These are phyloP conservation scores for Metschnikowia proteae DNA, from an alignment of 805 yeast species.

Conservation along the genomic window DNA sequence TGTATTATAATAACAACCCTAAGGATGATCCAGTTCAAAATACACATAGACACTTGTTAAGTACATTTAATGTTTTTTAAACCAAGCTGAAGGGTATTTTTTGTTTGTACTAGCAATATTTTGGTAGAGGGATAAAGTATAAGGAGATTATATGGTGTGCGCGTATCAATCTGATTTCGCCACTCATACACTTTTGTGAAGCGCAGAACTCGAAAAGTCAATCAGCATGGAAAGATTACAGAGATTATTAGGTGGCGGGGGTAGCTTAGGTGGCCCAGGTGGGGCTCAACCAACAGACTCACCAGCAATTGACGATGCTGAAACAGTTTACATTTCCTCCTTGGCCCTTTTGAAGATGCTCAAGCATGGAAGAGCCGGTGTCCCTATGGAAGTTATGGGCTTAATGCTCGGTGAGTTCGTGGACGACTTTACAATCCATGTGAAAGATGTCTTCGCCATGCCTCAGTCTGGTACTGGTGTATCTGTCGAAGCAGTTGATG, in stretches of 20 bases:
- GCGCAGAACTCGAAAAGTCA: neutral
- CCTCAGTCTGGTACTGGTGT: slow-evolving; percentile 99
- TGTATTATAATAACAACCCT: no score
- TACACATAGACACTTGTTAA: no score
- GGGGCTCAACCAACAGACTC: slow-evolving; percentile 54
- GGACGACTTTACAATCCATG: slow-evolving; percentile 95
- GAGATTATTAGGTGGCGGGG: slow-evolving; percentile 42
- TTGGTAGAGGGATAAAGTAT: neutral
- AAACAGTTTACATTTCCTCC: slow-evolving; percentile 93
- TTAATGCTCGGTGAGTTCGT: slow-evolving; percentile 97
- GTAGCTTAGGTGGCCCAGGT: slow-evolving; percentile 41
- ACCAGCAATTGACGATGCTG: slow-evolving; percentile 89
- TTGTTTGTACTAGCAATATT: neutral
- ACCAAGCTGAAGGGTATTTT: no score
- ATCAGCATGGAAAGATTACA: slow-evolving; percentile 47
- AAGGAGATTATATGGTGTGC: neutral
- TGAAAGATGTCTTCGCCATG: slow-evolving; percentile 98
- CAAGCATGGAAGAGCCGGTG: slow-evolving; percentile 93
- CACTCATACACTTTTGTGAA: slow-evolving; percentile 6
- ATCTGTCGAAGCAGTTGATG: slow-evolving; percentile 98
- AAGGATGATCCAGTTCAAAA: no score
- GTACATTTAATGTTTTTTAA: no score
- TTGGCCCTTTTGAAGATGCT: slow-evolving; percentile 94
- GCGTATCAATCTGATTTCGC: slow-evolving; percentile 5
- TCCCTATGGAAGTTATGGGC: slow-evolving; percentile 87